Base-by-base conservation (phyloP, 345 rosid species). In the Reutealis trisperma region DNA sequence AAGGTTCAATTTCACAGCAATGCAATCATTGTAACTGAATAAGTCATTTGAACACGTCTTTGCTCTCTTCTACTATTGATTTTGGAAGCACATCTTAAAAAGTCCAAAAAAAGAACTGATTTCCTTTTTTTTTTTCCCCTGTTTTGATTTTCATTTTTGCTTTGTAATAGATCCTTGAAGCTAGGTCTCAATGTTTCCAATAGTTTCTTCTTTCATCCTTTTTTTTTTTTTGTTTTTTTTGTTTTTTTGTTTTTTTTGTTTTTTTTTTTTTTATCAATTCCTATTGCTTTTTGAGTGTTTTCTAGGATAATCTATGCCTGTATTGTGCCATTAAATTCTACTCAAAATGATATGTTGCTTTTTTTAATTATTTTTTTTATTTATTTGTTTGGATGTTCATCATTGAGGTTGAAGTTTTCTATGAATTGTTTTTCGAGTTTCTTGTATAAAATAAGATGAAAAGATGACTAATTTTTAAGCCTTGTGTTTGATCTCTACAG, bases 401-500 rank as follows among this genome's bases (percentile, higher is more conserved):
- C 27, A n/a, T 27, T 27, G 30, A 27, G n/a, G n/a, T 42, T 63
- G 9, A 3, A 4, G 59, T 30, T 67, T 19, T 47, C n/a, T 11
- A n/a, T 66, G 25, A 2, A 6, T 8, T 16, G 9, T 66, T 41
- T 6, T 65, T 47, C 15, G n/a, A 22, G 32, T 61, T 66, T 66
- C 51, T 45, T 66, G 16, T 8, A 21, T 64, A 37, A 25, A 24
- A 66, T 41, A 21, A 21, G 70, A 13, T 66, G 70, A 32, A 58
- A 59, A 22, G 18, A 4, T 27, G 30, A 44, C 22, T 44, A 16
- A 18, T 61, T 61, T 47, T 70, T 63, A 55, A 52, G 54, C 37
- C 18, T 30, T 2, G 5, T 59, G 12, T 15, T 73, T 81, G 49
- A 32, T 68, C 58, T 81, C 3, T 10, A 32, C 84, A 81, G 84